Conservation (phyloP, 2,329 filamentous ascomycete species). For the Stagonosporopsis chrysanthemi region DNA sequence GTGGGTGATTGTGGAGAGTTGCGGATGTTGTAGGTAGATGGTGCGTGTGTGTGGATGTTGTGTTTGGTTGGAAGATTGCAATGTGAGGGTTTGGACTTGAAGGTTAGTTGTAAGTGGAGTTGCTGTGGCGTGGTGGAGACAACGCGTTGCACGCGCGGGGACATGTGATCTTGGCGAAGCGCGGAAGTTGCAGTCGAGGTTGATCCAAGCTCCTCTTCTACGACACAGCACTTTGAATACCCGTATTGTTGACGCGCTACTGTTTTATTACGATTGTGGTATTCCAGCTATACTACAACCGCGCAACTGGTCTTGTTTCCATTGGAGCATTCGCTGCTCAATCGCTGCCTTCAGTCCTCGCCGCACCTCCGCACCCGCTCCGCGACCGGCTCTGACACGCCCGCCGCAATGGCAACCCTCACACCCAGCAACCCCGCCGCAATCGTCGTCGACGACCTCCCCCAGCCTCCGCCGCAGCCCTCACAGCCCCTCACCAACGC, state of each 20-base stretch:
- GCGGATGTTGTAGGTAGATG: background rate
- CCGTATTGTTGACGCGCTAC: background rate
- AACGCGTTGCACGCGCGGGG: constrained; percentile 12
- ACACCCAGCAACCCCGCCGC: constrained; percentile 14
- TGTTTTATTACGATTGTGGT: background rate
- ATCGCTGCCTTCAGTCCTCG: background rate
- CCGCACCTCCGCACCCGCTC: background rate
- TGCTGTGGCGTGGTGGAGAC: background rate
- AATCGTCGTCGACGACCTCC: constrained; percentile 2
- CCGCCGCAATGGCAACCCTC: constrained; percentile 13
- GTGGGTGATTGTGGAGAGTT: background rate
- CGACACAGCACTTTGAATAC: background rate
- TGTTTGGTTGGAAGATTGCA: too few relatives aligned
- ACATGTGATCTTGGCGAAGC: constrained; percentile 31
- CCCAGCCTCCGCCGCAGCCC: constrained; percentile 15
- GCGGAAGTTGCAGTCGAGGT: constrained; percentile 5
- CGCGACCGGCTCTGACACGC: constrained; percentile 13
- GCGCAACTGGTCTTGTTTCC: background rate
- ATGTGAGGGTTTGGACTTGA: too few relatives aligned
- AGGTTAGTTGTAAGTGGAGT: too few relatives aligned
- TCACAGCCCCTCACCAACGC: constrained; percentile 21
- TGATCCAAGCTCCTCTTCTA: constrained; percentile 9
- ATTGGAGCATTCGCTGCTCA: background rate
- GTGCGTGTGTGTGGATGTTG: background rate
- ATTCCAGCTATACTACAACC: background rate